Base-by-base conservation (phyloP, 495 filamentous ascomycete genomes). In the Trichoderma gamsii region DNA sequence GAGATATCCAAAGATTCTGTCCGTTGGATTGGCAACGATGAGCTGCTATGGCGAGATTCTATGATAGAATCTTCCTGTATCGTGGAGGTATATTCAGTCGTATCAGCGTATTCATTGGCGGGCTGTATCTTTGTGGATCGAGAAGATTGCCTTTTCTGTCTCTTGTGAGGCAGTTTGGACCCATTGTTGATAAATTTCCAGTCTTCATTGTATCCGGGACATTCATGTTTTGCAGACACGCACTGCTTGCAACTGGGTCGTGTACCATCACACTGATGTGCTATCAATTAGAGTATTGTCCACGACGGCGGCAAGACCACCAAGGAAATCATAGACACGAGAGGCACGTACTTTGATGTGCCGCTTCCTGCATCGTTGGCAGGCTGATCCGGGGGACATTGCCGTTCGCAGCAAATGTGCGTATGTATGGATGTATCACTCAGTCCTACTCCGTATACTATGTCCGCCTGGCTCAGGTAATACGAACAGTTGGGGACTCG, bases 151-250 rank as follows among this genome's bases (percentile, higher is more conserved):
- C 56, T 61, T 25, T 61, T 61, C 56, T 61, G 56, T 32, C 56
- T 23, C 25, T 61, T 61, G 23, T 6, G 56, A 32, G 56, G 25
- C 16, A 61, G 13, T 13, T 61, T 61, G 3, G 56, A 5, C 9
- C 56, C 56, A 61, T 61, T 61, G 56, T 61, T 61, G 56, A 61
- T 61, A 25, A 61, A 61, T 32, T 61, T 61, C 56, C 56, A 61
- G 8, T 61, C 56, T 13, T 61, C 56, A 61, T 13, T 29, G 25
- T 61, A 61, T 27, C 56, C 56, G 7, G 56, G 56, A 32, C 56
- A 61, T 6, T 32, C 27, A 13, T 61, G 56, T 12, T 61, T 61
- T 5, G 56, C 56, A 27, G 56, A 61, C 2, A 18, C 25, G 13
- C 56, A 61, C 56, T 61, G 56, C 25, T 27, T 61, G 27, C 56